Base-by-base conservation (phyloP, 2,329 filamentous ascomycete genomes). In the Epichloe sibirici region DNA sequence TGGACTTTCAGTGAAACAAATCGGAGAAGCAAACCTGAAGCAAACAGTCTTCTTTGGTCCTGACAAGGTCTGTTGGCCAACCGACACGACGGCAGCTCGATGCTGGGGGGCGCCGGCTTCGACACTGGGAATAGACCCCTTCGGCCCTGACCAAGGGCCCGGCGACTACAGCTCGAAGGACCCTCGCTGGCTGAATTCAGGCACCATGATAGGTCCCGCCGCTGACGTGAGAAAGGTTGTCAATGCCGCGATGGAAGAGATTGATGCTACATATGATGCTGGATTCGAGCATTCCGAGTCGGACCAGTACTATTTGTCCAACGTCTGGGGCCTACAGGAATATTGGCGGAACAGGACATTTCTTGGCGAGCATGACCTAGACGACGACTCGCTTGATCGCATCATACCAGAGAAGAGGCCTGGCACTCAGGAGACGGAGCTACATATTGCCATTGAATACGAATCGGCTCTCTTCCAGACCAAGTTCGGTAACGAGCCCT, bases 1-100 rank as follows among this genome's bases (percentile, higher is more conserved):
- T 56, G 76, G 76, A 2, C 60, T 67, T 49, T 62, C 59, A 23
- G 57, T 64, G 17, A 54, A 63, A 49, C 62, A 67, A 39, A 56
- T 61, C n/a, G 60, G 63, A 28, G 55, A 55, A 15, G 61, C 58
- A 5, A 64, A 66, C 15, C 51, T 70, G 12, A 62, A 64, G 37
- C 68, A 70, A 45, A 70, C 69, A 6, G 62, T 74, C 49, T 68
- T 73, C 52, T 72, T 71, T 57, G 71, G 72, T 4, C 63, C 71
- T 6, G 72, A 74, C 62, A 74, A 74, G 61, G 58, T 70, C 37
- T 73, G 71, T 58, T 73, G 66, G 63, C 71, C 71, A 2, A 58
- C 62, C 8, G 65, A 71, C 52, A 57, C 55, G 52, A 57, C 57
- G 5, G 66, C 65, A 25, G 58, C 68, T 4, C 70, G 69, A 9